A percentile compares a stretch with the other conserved stretches of the same genome.
Conservation (phyloP, 2,329 filamentous ascomycete species). For the Penicillium concentricum region DNA sequence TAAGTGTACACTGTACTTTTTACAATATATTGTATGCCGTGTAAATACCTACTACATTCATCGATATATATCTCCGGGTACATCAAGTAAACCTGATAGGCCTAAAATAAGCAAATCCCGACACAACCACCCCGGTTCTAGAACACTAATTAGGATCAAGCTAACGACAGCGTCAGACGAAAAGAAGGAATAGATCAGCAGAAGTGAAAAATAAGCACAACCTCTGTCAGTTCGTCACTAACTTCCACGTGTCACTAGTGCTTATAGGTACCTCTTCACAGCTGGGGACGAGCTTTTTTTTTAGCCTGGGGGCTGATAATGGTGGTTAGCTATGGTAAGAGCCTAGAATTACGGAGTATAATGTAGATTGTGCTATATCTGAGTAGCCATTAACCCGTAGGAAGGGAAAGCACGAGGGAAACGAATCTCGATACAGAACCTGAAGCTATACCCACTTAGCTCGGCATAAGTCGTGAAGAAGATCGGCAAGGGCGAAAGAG, state of each 20-base stretch:
- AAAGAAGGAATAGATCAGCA: neutral
- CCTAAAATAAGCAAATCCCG: neutral
- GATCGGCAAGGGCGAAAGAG: neutral
- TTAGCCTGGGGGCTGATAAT: neutral
- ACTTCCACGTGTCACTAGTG: constrained; percentile 11
- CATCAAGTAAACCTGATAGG: neutral
- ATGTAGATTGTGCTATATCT: neutral
- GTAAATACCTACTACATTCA: neutral
- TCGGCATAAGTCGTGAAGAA: constrained; percentile 2
- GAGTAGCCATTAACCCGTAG: neutral
- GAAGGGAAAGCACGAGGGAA: neutral
- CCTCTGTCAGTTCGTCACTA: constrained; percentile 3
- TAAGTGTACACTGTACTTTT: neutral
- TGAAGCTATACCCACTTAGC: neutral
- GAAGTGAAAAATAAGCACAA: neutral
- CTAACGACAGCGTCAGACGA: neutral
- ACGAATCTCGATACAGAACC: neutral
- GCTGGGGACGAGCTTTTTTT: neutral
- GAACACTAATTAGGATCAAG: neutral
- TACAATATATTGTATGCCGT: neutral
- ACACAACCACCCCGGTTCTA: neutral
- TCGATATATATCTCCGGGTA: neutral
- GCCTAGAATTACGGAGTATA: neutral
- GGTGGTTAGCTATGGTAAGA: neutral
- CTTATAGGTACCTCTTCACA: neutral